Evolutionary conservation across 2,329 filamentous ascomycete genomes (phyloP), one percentile per base, ranked within the genome.

Genomic region (Alternaria angustiovoidea): DNA sequence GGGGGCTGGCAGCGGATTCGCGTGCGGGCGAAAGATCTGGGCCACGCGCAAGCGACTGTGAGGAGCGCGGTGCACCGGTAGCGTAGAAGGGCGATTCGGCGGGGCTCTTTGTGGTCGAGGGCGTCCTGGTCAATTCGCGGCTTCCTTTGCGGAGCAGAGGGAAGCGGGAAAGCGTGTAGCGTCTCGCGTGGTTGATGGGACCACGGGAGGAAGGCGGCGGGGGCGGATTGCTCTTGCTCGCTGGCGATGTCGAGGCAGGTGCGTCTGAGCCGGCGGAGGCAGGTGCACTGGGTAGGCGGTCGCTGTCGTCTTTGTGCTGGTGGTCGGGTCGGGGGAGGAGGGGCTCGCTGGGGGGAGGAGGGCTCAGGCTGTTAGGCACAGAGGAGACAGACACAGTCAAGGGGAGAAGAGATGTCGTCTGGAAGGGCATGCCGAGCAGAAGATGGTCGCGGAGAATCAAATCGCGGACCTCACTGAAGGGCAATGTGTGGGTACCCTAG

Each of bases 401-500:
- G 65, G 74, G 71, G 43, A 69, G 64, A 63, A 69, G 68, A 59
- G 74, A 67, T 52, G 71, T 73, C 54, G 72, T 73, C 62, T 59
- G 56, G 56, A 67, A 72, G 67, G 74, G 72, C 75, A 77, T 77
- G 70, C 68, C 69, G 66, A 68, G 39, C 62, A 61, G 66, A 70
- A 72, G 72, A 74, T 70, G 60, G 65, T 72, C 63, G 68, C 71
- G 70, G 71, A 74, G 71, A 74, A 66, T 56, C 53, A 52, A 55
- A 67, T 71, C 66, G 63, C 68, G 68, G 66, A 69, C 68, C 63
- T 68, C 68, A 68, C 64, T 62, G 68, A 72, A 68, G 70, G 68
- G 72, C 67, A 61, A 71, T 67, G 69, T 69, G 75, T 73, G 73
- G 73, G 71, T 71, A 75, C 72, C 66, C 69, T 74, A 71, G 73